A percentile compares a stretch with the other conserved stretches of the same genome.
phyloP scores from a whole-genome alignment of 306 rosid species.

The Gastrolobium bilobum region DNA sequence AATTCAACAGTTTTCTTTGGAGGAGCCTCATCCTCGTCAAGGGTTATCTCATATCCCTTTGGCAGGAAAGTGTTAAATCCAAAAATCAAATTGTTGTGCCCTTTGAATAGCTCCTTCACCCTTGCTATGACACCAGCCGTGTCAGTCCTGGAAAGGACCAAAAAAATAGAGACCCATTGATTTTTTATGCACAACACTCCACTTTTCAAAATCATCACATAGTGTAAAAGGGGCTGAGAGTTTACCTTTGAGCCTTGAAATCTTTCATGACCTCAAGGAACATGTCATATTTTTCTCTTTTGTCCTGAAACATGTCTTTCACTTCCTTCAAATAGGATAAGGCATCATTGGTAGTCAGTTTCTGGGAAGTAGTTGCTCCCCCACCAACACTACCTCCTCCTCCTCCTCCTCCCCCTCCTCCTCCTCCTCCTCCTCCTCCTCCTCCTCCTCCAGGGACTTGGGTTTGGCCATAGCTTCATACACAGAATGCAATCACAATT shows the following conservation, averaged over 20 bases:
- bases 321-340: conserved; percentile 86
- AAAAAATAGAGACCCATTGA: conserved; percentile 34
- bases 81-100: conserved; percentile 89
- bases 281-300: conserved; percentile 80
- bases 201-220: conserved; percentile 27
- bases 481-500: conserved; percentile 38
- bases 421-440: conserved; percentile 42
- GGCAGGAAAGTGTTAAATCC: conserved; percentile 98
- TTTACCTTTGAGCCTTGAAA: conserved; percentile 95
- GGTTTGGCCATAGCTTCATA: conserved; percentile 70
- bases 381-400: conserved; percentile 58
- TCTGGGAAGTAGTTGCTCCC: conserved; percentile 70
- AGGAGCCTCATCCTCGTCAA: conserved; percentile 79
- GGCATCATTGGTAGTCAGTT: conserved; percentile 84
- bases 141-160: conserved; percentile 76
- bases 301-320: conserved; percentile 87
- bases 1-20: conserved; percentile 95
- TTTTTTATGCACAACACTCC: conserved; percentile 32
- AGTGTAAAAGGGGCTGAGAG: conserved; percentile 22
- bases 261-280: conserved; percentile 97
- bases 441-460: conserved; percentile 71
- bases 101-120: conserved; percentile 96
- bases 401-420: conserved; percentile 56
- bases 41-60: conserved; percentile 94
- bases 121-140: conserved; percentile 93